A percentile compares a stretch with the other conserved stretches of the same genome.
Evolutionary conservation across 148 eudicot genomes (phyloP).

Genomic region (Linanthus parryae): DNA sequence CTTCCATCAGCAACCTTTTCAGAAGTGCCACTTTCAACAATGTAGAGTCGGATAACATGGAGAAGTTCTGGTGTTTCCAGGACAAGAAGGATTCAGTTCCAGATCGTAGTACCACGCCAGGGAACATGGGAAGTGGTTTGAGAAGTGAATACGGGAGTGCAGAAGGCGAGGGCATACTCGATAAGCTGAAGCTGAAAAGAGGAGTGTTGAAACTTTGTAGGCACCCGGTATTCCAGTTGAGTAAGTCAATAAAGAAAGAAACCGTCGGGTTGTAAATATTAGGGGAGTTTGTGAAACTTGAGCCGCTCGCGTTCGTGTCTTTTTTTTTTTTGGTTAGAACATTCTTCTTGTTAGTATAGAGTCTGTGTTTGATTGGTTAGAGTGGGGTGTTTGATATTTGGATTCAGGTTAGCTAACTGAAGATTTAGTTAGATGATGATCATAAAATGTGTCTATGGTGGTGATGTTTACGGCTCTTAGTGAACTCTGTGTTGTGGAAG

Average conservation of each 20-base stretch:
- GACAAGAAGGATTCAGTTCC: conserved; percentile 20
- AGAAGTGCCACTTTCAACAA: conserved; percentile 34
- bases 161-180: conserved; percentile 48
- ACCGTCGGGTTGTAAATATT: conserved; percentile 37
- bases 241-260: conserved; percentile 46
- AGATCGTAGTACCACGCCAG: conserved; percentile 15
- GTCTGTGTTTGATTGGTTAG: background rate
- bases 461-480: too few relatives aligned
- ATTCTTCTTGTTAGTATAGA: conserved; percentile 3
- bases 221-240: conserved; percentile 72
- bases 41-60: conserved; percentile 30
- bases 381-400: background rate
- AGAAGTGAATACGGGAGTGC: conserved; percentile 25
- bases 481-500: too few relatives aligned
- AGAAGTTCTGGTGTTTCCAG: conserved; percentile 26
- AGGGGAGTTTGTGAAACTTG: too few relatives aligned
- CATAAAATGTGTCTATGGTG: too few relatives aligned
- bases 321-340: too few relatives aligned
- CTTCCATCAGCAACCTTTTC: conserved; percentile 13
- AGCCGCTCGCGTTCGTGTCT: too few relatives aligned
- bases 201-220: conserved; percentile 60
- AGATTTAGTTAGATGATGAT: background rate
- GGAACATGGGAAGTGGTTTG: conserved; percentile 12
- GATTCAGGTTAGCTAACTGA: background rate
- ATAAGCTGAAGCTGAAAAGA: conserved; percentile 40